Base-by-base conservation (phyloP, 2,329 filamentous ascomycete genomes). In the Beauveria scarabaeidicola region DNA sequence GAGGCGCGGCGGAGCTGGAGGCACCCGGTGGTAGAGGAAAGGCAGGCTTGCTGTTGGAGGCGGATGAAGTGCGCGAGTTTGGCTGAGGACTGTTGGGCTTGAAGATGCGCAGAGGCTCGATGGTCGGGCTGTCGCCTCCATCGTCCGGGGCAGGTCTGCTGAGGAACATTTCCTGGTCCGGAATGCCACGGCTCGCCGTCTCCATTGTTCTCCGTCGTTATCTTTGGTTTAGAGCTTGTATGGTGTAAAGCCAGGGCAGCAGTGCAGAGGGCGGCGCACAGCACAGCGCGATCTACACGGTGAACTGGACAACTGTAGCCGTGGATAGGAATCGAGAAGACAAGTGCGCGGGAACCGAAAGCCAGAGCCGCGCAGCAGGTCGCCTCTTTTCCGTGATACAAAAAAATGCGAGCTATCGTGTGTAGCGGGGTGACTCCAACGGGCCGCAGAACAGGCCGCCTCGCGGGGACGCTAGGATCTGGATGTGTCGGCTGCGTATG, bases 101-200 rank as follows among this genome's bases (percentile, higher is more conserved):
- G 77, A 87, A 87, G 71, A 96, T 95, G 69, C 90, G 85, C 74
- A 96, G 75, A 62, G 91, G 91, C 68, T 89, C 89, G 66, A 96
- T 83, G 19, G 89, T 90, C 61, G 91, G 89, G 67, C 89, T 91
- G 67, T 91, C 85, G 52, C 75, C 75, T 62, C 77, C 77, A 51
- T 81, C 78, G 11, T 75, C 72, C 9, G 76, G 76, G 59, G 75
- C 70, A n/a, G 80, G 81, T 54, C 78, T 80, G 70, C 74, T 82
- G 74, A 95, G 82, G 76, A 95, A 93, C 77, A 95, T 87, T 80
- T 93, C 90, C 74, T 91, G 87, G 32, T 91, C 88, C 27, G 87
- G 83, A 66, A 87, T 78, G 67, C 87, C 87, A 69, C 87, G 84
- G 65, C 75, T 77, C 63, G 79, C 76, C 65, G 79, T 58, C 48